These are phyloP conservation scores for Ligustrum vulgare DNA, from an alignment of 257 asterid species.

Conservation along the genomic window DNA sequence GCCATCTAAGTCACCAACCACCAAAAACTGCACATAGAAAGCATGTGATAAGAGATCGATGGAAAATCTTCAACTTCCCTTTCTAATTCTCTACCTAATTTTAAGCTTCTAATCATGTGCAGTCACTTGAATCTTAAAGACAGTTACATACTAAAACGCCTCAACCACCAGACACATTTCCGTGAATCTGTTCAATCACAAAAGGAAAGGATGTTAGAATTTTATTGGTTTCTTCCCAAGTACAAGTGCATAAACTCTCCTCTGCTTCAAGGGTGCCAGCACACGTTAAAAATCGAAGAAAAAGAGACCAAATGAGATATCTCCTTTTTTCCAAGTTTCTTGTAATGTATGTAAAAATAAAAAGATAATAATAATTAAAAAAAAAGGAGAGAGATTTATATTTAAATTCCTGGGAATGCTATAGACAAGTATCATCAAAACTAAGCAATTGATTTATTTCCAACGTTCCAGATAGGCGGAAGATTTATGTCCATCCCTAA, in stretches of 20 bases:
- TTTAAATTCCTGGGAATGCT: background rate
- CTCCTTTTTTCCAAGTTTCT: background rate
- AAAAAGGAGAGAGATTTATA: background rate
- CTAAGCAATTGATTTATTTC: background rate
- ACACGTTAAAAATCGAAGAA: background rate
- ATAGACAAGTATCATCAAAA: background rate
- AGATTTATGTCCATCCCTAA: no score
- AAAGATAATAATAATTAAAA: background rate
- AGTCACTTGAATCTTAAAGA: constrained; percentile 16
- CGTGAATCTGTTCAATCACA: constrained; percentile 33
- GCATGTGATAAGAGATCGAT: constrained; percentile 44
- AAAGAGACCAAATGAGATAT: background rate
- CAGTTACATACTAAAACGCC: constrained; percentile 4
- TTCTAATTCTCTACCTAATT: constrained; percentile 11
- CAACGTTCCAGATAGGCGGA: no score
- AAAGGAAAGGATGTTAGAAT: constrained; percentile 19
- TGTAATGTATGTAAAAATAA: background rate
- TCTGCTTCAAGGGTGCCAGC: background rate
- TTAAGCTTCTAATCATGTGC: background rate
- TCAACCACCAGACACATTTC: constrained; percentile 22
- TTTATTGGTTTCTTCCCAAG: constrained; percentile 2
- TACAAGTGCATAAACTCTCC: background rate
- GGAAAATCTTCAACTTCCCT: constrained; percentile 21
- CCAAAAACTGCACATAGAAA: constrained; percentile 35
- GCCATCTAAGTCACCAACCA: constrained; percentile 53